A percentile compares a stretch with the other conserved stretches of the same genome.
These are phyloP conservation scores for Acephala macrosclerotiorum DNA, from an alignment of 2,329 filamentous ascomycete species.

Conservation along the genomic window DNA sequence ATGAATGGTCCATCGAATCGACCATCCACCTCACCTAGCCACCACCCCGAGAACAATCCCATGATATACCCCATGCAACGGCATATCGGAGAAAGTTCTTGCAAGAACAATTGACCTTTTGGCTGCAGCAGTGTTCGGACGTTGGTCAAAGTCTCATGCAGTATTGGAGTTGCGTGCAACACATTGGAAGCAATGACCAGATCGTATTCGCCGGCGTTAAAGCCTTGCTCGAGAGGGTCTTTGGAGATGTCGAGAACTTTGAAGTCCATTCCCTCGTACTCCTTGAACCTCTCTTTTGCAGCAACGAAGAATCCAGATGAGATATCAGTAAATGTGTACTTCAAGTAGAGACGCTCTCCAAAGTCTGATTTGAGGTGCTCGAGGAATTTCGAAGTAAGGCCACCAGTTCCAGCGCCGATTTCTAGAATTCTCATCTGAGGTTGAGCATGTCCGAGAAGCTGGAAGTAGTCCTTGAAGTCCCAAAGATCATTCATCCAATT, in stretches of 20 bases:
- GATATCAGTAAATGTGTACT: conserved; percentile 56
- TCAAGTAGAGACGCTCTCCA: conserved; percentile 40
- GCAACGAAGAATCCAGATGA: conserved; percentile 50
- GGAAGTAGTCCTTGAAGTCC: no score
- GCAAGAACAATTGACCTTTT: neutral
- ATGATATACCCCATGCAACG: no score
- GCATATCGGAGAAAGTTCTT: no score
- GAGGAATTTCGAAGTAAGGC: conserved; percentile 46
- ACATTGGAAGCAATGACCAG: conserved; percentile 32
- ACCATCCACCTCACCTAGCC: no score
- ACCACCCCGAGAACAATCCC: no score
- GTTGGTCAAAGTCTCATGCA: neutral
- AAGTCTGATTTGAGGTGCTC: conserved; percentile 38
- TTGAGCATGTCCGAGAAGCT: no score
- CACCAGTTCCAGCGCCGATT: conserved; percentile 53
- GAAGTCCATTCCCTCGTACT: conserved; percentile 34
- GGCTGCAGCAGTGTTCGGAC: neutral
- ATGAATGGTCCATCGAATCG: no score
- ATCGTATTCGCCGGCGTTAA: conserved; percentile 25
- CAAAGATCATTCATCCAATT: no score
- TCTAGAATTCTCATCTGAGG: conserved; percentile 39
- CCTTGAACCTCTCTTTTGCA: conserved; percentile 40
- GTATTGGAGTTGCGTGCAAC: conserved; percentile 33
- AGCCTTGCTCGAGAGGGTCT: conserved; percentile 31
- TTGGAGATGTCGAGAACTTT: conserved; percentile 38